Base-by-base conservation (phyloP, 352 stramenopile species). In the Achlya hypogyna region DNA sequence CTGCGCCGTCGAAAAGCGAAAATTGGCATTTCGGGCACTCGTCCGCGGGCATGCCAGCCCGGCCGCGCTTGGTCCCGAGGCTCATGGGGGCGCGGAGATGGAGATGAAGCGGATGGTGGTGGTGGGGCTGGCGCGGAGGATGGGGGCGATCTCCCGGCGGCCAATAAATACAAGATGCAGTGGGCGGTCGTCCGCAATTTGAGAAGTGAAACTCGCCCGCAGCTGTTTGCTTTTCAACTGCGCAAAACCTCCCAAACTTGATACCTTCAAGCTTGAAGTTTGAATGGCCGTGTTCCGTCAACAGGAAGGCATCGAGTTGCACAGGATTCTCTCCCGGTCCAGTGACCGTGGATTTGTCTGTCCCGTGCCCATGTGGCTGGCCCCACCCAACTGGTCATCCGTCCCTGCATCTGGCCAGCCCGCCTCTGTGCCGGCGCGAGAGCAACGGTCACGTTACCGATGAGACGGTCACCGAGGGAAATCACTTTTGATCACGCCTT, bases 21-120 rank as follows among this genome's bases (percentile, higher is more conserved):
- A 67, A 67, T 34, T 67, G 60, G 51, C 60, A 67, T 20, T 67
- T 67, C 6, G 42, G 42, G 29, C 60, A 67, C 42, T 67, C 60
- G 27, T 67, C 43, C 49, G 31, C 14, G 25, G 49, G 25, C 42
- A 49, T n/a, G n/a, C n/a, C 42, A 20, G 42, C 18, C 10, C 49
- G 49, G 31, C 49, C 25, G 25, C 60, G 60, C 43, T 67, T 67
- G 47, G 38, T 27, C 54, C 32, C 47, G 20, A 23, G 22, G 51
- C 51, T 52, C 47, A 58, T 67, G n/a, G n/a, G 5, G 27, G 31
- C n/a, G n/a, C n/a, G n/a, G n/a, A n/a, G n/a, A n/a, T n/a, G n/a
- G n/a, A n/a, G 53, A 35, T 56, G 23, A 25, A 56, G 35, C 35
- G 35, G 35, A 56, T 56, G 35, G 25, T 31, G 18, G 51, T 27